Conservation (phyloP, 2,329 filamentous ascomycete species). For the Trichoderma asperellum region DNA sequence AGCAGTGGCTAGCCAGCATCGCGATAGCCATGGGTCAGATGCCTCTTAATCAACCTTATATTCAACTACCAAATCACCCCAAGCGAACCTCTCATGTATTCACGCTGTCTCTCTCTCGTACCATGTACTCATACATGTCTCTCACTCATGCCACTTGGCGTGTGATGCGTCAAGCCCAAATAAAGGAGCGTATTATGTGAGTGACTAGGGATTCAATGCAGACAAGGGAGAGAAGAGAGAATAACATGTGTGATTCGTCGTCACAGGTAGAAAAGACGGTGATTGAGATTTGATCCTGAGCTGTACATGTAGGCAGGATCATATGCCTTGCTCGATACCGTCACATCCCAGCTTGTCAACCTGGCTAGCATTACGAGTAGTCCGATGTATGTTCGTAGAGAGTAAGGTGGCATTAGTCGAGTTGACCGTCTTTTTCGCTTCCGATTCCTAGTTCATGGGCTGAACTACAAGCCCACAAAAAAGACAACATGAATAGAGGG, state of each 20-base stretch:
- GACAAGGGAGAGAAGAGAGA: not conserved
- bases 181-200: not conserved
- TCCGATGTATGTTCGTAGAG: not conserved
- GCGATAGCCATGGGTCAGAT: constrained; percentile 22
- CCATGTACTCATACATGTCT: not conserved
- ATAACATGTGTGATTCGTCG: constrained; percentile 6
- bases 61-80: not conserved
- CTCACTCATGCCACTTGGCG: not conserved
- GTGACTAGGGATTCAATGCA: constrained; percentile 4
- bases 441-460: constrained; percentile 21
- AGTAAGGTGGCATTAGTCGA: constrained; percentile 12
- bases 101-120: not conserved
- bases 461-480: constrained; percentile 28
- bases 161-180: not conserved
- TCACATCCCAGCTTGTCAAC: not conserved
- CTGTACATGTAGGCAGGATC: constrained; percentile 21
- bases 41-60: constrained; percentile 23
- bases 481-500: not conserved
- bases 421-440: constrained; percentile 28
- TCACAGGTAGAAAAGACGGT: not conserved
- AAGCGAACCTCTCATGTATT: not conserved
- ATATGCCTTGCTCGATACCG: constrained; percentile 16
- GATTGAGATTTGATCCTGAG: constrained; percentile 3
- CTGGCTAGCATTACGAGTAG: not conserved
- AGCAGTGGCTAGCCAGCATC: constrained; percentile 2